Base-by-base conservation (phyloP, 805 yeast genomes). In the Jamesozyma spencerorum region DNA sequence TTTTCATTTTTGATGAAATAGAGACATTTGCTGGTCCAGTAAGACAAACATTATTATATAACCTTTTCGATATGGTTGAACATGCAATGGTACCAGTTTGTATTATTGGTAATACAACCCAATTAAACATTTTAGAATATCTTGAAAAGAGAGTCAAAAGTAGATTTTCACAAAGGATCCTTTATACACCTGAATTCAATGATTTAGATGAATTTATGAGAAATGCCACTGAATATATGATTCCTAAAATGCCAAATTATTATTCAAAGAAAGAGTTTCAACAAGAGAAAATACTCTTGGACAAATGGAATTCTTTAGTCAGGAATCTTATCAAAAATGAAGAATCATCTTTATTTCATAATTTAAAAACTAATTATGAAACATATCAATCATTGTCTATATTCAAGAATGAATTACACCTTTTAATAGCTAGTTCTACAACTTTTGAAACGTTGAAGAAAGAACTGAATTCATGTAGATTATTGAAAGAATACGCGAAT, bases 141-240 rank as follows among this genome's bases (percentile, higher is more conserved):
- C 65, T 92, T 35, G 99, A 92, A 55, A 92, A 90, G 55, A 71
- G 99, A 52, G 97, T 92, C 1, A 73, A 86, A 49, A 81, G 94
- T 42, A 66, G 99, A 47, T 92, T 88, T 58, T 79, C 92, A 14
- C 96, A 90, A 55, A 65, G 94, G 37, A 62, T 82, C 2, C 70
- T 87, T 18, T 70, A 71, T 14, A 66, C 86, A 29, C 73, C 74
- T 19, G 77, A 77, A 37, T 68, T 79, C 0, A 47, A 50, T 1
- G 58, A 65, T 2, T 50, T 76, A 2, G 75, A 70, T 1, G 71
- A 66, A 12, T 84, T 81, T 49, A 64, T 74, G 60, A 52, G 58
- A 1, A 64, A 75, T 15, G 75, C 77, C 12, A 53, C 58, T 17
- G 57, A 68, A 19, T 62, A 68, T 24, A 24, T 53, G 27, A 17